Conservation (phyloP, 1,284 basidiomycete species). For the Dichomitus squalens region DNA sequence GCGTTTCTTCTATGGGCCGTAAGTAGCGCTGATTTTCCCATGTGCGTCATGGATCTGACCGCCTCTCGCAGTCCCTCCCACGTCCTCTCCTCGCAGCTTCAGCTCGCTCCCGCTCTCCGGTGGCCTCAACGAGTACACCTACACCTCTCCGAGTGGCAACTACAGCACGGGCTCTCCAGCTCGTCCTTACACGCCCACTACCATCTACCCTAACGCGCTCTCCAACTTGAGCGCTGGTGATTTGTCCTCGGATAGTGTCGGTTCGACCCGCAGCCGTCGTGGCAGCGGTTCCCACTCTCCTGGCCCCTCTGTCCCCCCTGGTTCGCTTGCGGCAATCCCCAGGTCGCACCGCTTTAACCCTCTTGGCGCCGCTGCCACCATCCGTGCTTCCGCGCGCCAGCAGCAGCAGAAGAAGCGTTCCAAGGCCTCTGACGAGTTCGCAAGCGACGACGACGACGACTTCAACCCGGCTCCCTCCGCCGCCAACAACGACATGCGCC, state of each 20-base stretch:
- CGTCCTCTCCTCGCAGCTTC: constrained; percentile 61
- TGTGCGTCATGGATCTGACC: constrained; percentile 18
- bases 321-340: constrained; percentile 61
- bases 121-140: constrained; percentile 66
- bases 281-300: constrained; percentile 67
- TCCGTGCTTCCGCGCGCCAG: constrained; percentile 34
- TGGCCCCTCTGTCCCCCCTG: constrained; percentile 57
- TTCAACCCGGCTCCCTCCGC: constrained; percentile 54
- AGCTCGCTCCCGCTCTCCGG: constrained; percentile 59
- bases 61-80: constrained; percentile 39
- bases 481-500: constrained; percentile 56
- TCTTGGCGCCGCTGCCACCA: constrained; percentile 54
- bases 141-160: constrained; percentile 49
- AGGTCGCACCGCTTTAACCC: constrained; percentile 77
- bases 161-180: constrained; percentile 57
- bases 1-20: constrained; percentile 46
- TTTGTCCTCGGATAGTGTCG: constrained; percentile 66
- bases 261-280: constrained; percentile 66
- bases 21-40: constrained; percentile 29
- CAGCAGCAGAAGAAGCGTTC: constrained; percentile 49
- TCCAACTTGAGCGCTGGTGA: constrained; percentile 71
- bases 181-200: constrained; percentile 68
- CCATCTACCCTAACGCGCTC: constrained; percentile 72
- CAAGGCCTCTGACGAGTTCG: constrained; percentile 63
- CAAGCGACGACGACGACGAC: constrained; percentile 58